These are phyloP conservation scores for Stereocaulon alpinum DNA, from an alignment of 495 filamentous ascomycete species.

Conservation along the genomic window DNA sequence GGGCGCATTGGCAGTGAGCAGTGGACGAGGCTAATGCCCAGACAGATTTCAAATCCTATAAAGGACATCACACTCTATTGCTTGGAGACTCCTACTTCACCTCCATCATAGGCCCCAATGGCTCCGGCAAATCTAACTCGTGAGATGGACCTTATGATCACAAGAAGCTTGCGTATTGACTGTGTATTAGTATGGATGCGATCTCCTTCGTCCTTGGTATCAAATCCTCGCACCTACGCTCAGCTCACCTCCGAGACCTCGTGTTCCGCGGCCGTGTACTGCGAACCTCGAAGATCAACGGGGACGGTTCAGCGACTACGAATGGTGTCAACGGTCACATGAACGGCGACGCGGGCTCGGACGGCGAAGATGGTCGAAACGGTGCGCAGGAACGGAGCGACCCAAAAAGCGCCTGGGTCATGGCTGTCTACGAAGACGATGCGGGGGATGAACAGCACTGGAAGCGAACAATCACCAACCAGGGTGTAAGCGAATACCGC, in stretches of 20 bases:
- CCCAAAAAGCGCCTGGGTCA: slow-evolving; percentile 92
- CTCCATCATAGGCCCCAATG: slow-evolving; percentile 98
- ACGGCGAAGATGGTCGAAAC: slow-evolving; percentile 42
- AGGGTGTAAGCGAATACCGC: slow-evolving; percentile 85
- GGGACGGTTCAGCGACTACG: slow-evolving; percentile 57
- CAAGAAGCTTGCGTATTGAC: slow-evolving; percentile 21
- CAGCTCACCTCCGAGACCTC: slow-evolving; percentile 85
- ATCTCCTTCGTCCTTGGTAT: slow-evolving; percentile 99
- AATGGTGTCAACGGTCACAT: slow-evolving; percentile 37
- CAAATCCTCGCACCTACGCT: slow-evolving; percentile 93
- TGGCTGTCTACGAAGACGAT: slow-evolving; percentile 98
- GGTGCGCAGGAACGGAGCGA: slow-evolving; percentile 49
- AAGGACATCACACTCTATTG: slow-evolving; percentile 84
- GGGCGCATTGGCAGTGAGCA: background rate
- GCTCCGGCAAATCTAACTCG: slow-evolving; percentile 99
- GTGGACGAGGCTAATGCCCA: slow-evolving; percentile 25
- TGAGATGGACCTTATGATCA: slow-evolving; percentile 33
- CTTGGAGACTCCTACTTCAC: slow-evolving; percentile 99
- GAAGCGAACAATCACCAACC: slow-evolving; percentile 86
- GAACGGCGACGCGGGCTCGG: slow-evolving; percentile 44
- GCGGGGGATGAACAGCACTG: slow-evolving; percentile 90
- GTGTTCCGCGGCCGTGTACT: slow-evolving; percentile 94
- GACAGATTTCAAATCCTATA: slow-evolving; percentile 98
- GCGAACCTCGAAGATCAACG: slow-evolving; percentile 80
- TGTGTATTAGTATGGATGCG: slow-evolving; percentile 74